These are phyloP conservation scores for Saccharum officinarum DNA, from an alignment of 176 grass and related monocot species.

Conservation along the genomic window DNA sequence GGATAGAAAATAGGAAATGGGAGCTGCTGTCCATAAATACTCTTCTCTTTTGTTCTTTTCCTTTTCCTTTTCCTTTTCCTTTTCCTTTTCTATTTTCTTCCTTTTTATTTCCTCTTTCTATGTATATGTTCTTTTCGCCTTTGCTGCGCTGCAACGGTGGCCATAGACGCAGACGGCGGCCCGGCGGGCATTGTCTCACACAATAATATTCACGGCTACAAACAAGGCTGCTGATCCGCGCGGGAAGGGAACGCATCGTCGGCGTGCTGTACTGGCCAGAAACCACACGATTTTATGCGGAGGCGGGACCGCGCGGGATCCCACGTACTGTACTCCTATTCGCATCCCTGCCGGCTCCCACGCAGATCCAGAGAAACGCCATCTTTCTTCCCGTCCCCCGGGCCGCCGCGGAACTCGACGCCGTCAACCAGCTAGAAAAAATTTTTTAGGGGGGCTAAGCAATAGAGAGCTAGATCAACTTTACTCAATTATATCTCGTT, in stretches of 20 bases:
- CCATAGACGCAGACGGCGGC: no score
- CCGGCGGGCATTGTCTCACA: background rate
- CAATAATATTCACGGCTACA: background rate
- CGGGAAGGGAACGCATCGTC: background rate
- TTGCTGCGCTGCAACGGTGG: background rate
- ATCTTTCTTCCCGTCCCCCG: background rate
- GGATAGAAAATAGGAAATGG: no score
- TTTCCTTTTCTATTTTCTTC: no score
- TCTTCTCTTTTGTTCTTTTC: no score
- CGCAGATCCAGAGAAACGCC: background rate
- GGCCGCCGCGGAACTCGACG: background rate
- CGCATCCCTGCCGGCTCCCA: background rate
- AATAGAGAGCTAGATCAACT: no score
- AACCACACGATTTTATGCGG: slow-evolving; percentile 25
- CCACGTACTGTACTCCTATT: background rate
- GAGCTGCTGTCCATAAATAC: no score
- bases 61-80: no score
- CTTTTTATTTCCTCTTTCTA: no score
- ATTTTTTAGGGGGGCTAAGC: no score
- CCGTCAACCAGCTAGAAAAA: no score
- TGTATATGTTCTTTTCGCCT: background rate
- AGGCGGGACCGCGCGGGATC: background rate
- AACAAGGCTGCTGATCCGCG: background rate
- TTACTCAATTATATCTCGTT: no score
- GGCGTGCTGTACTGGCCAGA: background rate